Base-by-base conservation (phyloP, 352 stramenopile species). In the Aphanomyces invadans region DNA sequence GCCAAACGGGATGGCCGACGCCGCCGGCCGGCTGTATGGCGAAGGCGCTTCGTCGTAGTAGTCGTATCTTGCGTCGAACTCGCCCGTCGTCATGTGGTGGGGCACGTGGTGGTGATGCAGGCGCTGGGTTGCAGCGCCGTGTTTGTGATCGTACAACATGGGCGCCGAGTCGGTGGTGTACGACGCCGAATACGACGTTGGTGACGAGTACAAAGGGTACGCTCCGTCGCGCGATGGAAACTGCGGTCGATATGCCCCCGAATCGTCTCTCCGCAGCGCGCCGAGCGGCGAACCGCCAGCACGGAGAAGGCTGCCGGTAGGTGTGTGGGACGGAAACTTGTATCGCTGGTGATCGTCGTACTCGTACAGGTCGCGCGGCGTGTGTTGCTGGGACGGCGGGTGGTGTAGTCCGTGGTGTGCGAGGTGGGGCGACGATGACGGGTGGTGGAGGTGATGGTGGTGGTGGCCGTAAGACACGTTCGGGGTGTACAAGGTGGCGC, bases 21-120 rank as follows among this genome's bases (percentile, higher is more conserved):
- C 15, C 36, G 44, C 9, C 44, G 9, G 12, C 5, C 49, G 19
- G 25, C 5, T 11, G 25, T 57, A 57, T 2, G 49, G 29, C 21
- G 36, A 42, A 7, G 49, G 19, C 25, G 23, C 2, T 4, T 57
- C 49, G 7, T 57, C 49, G 49, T 57, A 57, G 2, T 57, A 57
- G 12, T 57, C 49, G 49, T 57, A 57, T 12, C 49, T n/a, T 15
- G 25, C 7, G 23, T 57, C 49, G 23, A 57, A 57, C 11, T 54
- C 46, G 9, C 46, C 46, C 19, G 49, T 57, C 25, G 49, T 57
- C 49, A 57, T 57, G 49, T 57, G 49, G 5, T 54, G 46, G 9
- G 46, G 46, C 19, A 33, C 21, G 4, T 7, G 7, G 25, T 33
- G 49, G 11, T 19, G 29, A 19, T 36, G 21, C 36, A 42, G 7